Conservation (phyloP, 305 asterid species). For the Solanum hybrid region DNA sequence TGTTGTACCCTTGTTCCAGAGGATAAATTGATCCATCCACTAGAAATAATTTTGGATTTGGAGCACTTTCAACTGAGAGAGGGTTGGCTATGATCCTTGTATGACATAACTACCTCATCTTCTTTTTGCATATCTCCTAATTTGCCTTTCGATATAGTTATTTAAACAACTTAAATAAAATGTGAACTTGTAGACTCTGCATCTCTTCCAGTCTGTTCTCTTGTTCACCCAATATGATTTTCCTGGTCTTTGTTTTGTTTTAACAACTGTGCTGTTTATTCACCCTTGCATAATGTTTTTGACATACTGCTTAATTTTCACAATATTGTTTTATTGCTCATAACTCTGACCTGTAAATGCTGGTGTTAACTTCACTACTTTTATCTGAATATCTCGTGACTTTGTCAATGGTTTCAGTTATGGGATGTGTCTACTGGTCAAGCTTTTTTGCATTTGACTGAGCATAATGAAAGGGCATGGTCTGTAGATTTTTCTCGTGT, state of each 20-base stretch:
- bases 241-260: neutral
- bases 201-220: neutral
- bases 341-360: neutral
- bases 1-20: neutral
- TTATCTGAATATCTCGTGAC: slow-evolving; percentile 5
- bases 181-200: neutral
- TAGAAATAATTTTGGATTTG: neutral
- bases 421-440: slow-evolving; percentile 95
- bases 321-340: neutral
- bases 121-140: neutral
- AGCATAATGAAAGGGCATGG: slow-evolving; percentile 91
- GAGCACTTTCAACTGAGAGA: neutral
- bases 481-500: slow-evolving; percentile 83
- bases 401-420: slow-evolving; percentile 45
- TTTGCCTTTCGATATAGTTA: neutral
- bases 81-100: neutral
- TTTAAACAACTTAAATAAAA: neutral
- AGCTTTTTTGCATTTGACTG: slow-evolving; percentile 41
- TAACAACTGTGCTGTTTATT: neutral
- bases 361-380: neutral
- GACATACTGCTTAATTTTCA: neutral
- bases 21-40: neutral
- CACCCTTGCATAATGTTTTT: neutral
- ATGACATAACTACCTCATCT: neutral
- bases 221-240: neutral